A percentile compares a stretch with the other conserved stretches of the same genome.
Evolutionary conservation across 371 early-diverging fungal genomes (phyloP).

Genomic region (Basidiobolus meristosporus): DNA sequence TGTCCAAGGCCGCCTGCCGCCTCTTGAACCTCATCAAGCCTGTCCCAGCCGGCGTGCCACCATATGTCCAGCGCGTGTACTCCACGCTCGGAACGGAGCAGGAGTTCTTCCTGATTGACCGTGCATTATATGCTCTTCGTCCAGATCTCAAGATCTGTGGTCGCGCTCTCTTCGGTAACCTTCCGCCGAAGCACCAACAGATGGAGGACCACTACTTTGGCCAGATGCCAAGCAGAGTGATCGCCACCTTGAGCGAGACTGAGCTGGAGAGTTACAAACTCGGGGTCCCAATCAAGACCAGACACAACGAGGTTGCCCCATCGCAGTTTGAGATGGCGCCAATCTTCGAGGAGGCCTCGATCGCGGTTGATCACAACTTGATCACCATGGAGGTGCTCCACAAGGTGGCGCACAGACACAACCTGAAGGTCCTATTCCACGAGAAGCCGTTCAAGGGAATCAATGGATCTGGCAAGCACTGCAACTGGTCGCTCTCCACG

Average conservation of each 20-base stretch:
- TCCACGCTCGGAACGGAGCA: conserved; percentile 94
- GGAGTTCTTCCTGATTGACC: conserved; percentile 95
- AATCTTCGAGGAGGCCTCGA: conserved; percentile 87
- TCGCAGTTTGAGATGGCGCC: conserved; percentile 96
- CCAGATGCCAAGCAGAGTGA: conserved; percentile 80
- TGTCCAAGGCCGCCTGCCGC: conserved; percentile 59
- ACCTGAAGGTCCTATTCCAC: conserved; percentile 91
- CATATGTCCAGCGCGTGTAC: conserved; percentile 51
- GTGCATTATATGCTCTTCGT: conserved; percentile 71
- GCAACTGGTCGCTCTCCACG: conserved; percentile 97
- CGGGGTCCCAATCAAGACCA: conserved; percentile 95
- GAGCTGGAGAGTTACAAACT: conserved; percentile 84
- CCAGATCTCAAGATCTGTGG: conserved; percentile 93
- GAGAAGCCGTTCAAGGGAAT: conserved; percentile 98
- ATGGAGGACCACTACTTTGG: conserved; percentile 98
- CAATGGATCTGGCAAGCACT: too few species aligned
- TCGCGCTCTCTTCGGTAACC: conserved; percentile 78
- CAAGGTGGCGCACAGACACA: conserved; percentile 91
- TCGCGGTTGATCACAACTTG: conserved; percentile 96
- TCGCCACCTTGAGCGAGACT: conserved; percentile 78
- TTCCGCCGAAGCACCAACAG: conserved; percentile 96
- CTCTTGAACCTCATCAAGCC: conserved; percentile 54
- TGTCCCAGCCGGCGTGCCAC: conserved; percentile 30
- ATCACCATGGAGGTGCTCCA: conserved; percentile 92
- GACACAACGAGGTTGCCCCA: conserved; percentile 98